A percentile compares a stretch with the other conserved stretches of the same genome.
Evolutionary conservation across 257 asterid genomes (phyloP).

Genomic region (Osmanthus fragrans): DNA sequence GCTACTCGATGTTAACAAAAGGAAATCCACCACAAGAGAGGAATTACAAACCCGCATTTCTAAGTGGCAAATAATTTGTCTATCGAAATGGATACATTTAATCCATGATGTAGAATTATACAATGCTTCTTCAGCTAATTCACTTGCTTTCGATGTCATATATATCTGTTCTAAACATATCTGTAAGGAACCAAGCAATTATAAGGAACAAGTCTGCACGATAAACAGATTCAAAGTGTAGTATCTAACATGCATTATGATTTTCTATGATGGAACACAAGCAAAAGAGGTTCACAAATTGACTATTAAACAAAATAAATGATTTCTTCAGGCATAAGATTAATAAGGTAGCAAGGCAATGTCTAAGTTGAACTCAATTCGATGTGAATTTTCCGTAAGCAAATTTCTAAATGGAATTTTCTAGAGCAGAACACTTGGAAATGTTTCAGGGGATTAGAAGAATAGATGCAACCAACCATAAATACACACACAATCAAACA

Average conservation of each 20-base stretch:
- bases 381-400: background rate
- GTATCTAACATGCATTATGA: background rate
- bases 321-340: background rate
- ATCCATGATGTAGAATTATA: background rate
- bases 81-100: background rate
- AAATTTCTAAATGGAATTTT: background rate
- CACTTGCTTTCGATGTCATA: conserved; percentile 51
- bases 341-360: background rate
- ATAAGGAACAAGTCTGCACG: background rate
- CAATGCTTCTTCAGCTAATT: conserved; percentile 7
- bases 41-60: background rate
- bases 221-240: background rate
- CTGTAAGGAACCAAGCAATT: conserved; percentile 23
- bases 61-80: background rate
- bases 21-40: background rate
- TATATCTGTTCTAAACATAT: conserved; percentile 33
- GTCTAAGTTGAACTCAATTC: background rate
- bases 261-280: background rate
- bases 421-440: background rate
- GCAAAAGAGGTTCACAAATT: background rate
- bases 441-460: too few species aligned
- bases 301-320: background rate
- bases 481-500: too few species aligned
- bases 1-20: background rate
- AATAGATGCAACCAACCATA: too few species aligned